phyloP scores from a whole-genome alignment of 1,139 yeast genomes.

The Trichomonascaceae sp. region DNA sequence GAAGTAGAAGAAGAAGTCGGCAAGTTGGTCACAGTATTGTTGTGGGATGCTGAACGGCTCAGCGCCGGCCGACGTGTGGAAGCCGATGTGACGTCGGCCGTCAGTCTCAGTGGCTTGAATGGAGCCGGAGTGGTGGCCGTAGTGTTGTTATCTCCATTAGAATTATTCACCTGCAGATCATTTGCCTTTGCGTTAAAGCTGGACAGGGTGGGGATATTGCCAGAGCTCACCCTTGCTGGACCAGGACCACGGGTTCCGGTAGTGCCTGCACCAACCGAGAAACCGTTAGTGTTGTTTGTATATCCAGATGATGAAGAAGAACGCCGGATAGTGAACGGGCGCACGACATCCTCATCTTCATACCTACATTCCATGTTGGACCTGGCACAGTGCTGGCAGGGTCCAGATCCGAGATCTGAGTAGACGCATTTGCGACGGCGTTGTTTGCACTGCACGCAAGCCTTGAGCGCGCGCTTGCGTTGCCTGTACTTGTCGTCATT shows the following conservation, averaged over 20 bases:
- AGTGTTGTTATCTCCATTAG: neutral
- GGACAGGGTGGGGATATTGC: no score
- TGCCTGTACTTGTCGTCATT: conserved; percentile 40
- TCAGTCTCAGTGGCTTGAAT: neutral
- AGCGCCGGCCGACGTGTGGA: neutral
- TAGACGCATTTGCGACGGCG: conserved; percentile 26
- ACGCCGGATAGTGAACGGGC: conserved; percentile 18
- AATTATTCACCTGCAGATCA: no score
- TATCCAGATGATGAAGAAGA: conserved; percentile 11
- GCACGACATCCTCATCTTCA: conserved; percentile 21
- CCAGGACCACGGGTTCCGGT: neutral
- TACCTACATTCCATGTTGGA: conserved; percentile 20
- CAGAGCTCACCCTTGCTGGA: neutral
- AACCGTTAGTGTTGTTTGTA: neutral
- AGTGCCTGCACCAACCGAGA: neutral
- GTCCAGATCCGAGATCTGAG: conserved; percentile 20
- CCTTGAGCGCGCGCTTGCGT: conserved; percentile 40
- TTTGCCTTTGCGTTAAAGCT: no score
- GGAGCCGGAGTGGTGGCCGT: neutral
- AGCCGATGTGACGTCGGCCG: neutral
- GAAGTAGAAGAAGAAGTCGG: neutral
- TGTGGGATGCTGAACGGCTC: neutral
- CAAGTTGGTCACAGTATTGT: neutral
- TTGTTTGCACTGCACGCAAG: conserved; percentile 38
- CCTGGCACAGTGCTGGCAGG: conserved; percentile 14